Percentiles rank a stretch among this genome's conserved stretches.
phyloP scores from a whole-genome alignment of 1,284 basidiomycete species.

The Hemileia vastatrix region DNA sequence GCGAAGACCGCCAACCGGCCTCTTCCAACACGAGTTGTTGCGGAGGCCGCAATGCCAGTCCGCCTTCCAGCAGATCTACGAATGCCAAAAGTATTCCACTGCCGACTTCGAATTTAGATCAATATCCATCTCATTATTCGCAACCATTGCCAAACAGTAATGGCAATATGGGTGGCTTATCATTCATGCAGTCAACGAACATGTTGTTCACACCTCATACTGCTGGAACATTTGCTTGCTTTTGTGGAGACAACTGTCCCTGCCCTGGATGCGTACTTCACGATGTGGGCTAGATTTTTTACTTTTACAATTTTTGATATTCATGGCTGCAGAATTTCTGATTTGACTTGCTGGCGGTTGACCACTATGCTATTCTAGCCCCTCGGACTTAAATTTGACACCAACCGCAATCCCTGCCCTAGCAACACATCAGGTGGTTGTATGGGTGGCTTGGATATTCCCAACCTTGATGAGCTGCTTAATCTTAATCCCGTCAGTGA shows the following conservation, averaged over 20 bases:
- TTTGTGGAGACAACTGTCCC: constrained; percentile 17
- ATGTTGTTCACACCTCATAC: constrained; percentile 11
- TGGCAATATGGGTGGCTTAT: too few relatives aligned
- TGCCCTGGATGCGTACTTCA: constrained; percentile 5
- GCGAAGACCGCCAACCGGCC: too few relatives aligned
- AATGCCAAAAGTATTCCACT: too few relatives aligned
- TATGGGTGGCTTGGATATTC: constrained; percentile 5
- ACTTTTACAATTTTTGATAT: neutral
- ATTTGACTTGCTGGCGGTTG: neutral
- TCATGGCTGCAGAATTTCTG: neutral
- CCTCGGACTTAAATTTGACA: constrained; percentile 5
- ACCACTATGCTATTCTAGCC: constrained; percentile 8
- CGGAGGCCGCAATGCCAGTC: too few relatives aligned
- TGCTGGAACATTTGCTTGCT: constrained; percentile 13
- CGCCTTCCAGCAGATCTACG: too few relatives aligned
- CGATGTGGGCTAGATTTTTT: neutral
- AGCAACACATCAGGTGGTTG: constrained; percentile 1
- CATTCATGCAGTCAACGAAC: too few relatives aligned
- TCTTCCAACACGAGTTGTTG: too few relatives aligned
- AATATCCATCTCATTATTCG: too few relatives aligned
- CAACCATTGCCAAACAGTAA: too few relatives aligned
- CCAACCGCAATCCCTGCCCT: too few relatives aligned
- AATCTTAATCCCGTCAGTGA: constrained; percentile 6
- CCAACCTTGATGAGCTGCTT: constrained; percentile 9
- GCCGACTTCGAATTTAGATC: too few relatives aligned